These are phyloP conservation scores for Botrytis paeoniae DNA, from an alignment of 2,329 filamentous ascomycete genomes.

Conservation along the genomic window DNA sequence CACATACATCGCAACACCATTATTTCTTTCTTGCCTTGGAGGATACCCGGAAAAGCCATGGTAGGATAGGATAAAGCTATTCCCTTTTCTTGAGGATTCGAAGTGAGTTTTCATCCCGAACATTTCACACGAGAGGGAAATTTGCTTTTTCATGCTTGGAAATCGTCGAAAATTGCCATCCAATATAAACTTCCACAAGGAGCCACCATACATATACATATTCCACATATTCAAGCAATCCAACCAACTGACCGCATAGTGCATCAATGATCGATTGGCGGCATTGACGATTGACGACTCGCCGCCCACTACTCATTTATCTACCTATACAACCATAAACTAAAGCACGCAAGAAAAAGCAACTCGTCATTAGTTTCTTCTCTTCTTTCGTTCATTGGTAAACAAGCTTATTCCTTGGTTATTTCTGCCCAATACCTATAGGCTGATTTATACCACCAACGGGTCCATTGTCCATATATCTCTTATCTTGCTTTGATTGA, in stretches of 20 bases:
- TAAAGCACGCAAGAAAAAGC: slow-evolving; percentile 6
- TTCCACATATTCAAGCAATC: not conserved
- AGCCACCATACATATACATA: slow-evolving; percentile 2
- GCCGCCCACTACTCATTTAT: slow-evolving; percentile 3
- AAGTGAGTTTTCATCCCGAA: not conserved
- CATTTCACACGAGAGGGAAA: not conserved
- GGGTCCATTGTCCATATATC: slow-evolving; percentile 1
- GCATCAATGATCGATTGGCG: slow-evolving; percentile 1
- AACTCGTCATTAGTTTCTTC: not conserved
- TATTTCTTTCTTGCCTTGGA: not conserved
- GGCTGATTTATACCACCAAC: slow-evolving; percentile 6
- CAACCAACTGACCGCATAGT: slow-evolving; percentile 3
- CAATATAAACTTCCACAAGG: not conserved
- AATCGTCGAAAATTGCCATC: slow-evolving; percentile 6
- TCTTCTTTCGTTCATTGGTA: not conserved
- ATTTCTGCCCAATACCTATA: slow-evolving; percentile 34
- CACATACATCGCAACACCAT: slow-evolving; percentile 12
- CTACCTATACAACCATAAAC: not conserved
- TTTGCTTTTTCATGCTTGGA: slow-evolving; percentile 9
- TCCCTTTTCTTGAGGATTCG: not conserved
- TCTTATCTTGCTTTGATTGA: slow-evolving; percentile 14
- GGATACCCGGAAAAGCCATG: not conserved
- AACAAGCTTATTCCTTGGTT: slow-evolving; percentile 25
- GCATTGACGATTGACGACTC: slow-evolving; percentile 5
- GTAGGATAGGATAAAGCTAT: not conserved